Evolutionary conservation across 2,329 filamentous ascomycete species (phyloP).

Genomic region (Fusarium sp.): DNA sequence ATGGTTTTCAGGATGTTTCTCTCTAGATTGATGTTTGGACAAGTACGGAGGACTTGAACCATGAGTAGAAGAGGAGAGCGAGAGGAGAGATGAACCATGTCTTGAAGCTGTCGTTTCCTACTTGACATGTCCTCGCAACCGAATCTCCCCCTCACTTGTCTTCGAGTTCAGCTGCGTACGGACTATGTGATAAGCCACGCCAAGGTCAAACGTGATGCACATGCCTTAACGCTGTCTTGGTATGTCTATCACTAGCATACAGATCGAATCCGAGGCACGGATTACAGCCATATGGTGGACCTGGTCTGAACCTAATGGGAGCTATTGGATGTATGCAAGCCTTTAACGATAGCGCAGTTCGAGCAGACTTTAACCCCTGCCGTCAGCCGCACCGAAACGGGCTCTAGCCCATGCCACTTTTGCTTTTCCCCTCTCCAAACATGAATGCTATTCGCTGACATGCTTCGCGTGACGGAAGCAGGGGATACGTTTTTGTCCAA

Average conservation of each 20-base stretch:
- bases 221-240: not conserved
- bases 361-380: not conserved
- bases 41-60: not conserved
- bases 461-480: not conserved
- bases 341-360: not conserved
- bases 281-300: not conserved
- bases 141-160: not conserved
- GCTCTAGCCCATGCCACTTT: slow-evolving; percentile 1
- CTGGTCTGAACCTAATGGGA: not conserved
- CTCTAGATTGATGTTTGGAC: not conserved
- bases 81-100: not conserved
- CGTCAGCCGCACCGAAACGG: slow-evolving; percentile 5
- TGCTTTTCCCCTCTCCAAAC: not conserved
- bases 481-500: not conserved
- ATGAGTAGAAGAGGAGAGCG: not conserved
- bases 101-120: not conserved
- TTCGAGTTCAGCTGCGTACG: not conserved
- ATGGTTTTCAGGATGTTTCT: not conserved
- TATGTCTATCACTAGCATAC: not conserved
- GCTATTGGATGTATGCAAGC: not conserved
- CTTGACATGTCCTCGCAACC: not conserved
- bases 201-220: not conserved
- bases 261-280: not conserved
- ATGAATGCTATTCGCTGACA: not conserved
- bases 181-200: slow-evolving; percentile 3